Percentiles rank a stretch among this genome's conserved stretches.
Conservation (phyloP, 2,329 filamentous ascomycete genomes). For the Curvularia verruculosa region DNA sequence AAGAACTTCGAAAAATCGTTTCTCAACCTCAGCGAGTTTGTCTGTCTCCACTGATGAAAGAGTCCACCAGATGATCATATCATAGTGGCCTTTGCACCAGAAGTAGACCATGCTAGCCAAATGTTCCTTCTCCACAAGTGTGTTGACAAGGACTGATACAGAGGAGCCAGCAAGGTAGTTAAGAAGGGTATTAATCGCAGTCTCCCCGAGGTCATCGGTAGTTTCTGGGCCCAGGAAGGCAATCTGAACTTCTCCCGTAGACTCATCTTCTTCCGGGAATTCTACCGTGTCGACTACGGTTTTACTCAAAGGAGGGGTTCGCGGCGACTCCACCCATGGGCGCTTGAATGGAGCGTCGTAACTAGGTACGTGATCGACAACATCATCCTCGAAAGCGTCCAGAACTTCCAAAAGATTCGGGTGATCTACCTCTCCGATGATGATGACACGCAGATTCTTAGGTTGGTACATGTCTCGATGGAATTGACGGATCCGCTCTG, state of each 20-base stretch:
- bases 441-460: conserved; percentile 87
- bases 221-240: conserved; percentile 86
- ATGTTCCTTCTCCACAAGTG: conserved; percentile 90
- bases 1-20: conserved; percentile 82
- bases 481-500: conserved; percentile 90
- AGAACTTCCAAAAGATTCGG: conserved; percentile 78
- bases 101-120: conserved; percentile 85
- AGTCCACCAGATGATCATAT: conserved; percentile 83
- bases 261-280: conserved; percentile 97
- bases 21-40: conserved; percentile 82
- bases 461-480: conserved; percentile 98
- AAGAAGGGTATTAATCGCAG: conserved; percentile 79
- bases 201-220: conserved; percentile 65
- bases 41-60: conserved; percentile 86
- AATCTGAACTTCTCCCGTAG: conserved; percentile 84
- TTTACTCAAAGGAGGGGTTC: conserved; percentile 73
- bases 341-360: conserved; percentile 77
- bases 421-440: conserved; percentile 92
- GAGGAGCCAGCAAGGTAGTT: conserved; percentile 93
- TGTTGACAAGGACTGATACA: conserved; percentile 88
- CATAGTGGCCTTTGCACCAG: conserved; percentile 78
- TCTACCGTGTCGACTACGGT: conserved; percentile 79
- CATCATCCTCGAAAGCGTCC: conserved; percentile 85
- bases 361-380: conserved; percentile 79
- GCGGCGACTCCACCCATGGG: conserved; percentile 89